These are phyloP conservation scores for Nakazawaea populi DNA, from an alignment of 805 yeast genomes.

Conservation along the genomic window DNA sequence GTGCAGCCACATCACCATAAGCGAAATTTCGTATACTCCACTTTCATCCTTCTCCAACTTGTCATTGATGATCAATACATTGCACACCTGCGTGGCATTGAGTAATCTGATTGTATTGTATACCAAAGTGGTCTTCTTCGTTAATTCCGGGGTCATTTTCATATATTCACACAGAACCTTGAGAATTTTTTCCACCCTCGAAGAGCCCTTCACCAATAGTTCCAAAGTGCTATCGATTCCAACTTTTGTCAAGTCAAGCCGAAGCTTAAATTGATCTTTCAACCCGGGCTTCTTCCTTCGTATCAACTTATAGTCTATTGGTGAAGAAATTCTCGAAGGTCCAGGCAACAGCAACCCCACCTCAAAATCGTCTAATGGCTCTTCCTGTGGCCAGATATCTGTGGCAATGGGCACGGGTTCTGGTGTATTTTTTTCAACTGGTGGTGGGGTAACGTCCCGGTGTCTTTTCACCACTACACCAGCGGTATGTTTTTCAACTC, in stretches of 20 bases:
- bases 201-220: conserved; percentile 1
- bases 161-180: not conserved
- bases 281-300: not conserved
- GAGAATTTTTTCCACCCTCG: conserved; percentile 1
- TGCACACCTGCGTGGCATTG: conserved; percentile 1
- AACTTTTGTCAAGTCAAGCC: not conserved
- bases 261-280: conserved; percentile 8
- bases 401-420: not conserved
- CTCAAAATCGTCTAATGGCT: not conserved
- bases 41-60: not conserved
- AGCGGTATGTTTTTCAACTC: too few relatives aligned
- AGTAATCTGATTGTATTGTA: conserved; percentile 1
- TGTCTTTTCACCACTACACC: not conserved
- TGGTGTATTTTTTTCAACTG: not conserved
- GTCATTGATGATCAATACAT: not conserved
- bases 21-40: not conserved
- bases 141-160: not conserved
- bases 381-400: not conserved
- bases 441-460: conserved; percentile 8
- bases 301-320: not conserved
- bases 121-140: not conserved
- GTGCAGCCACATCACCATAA: not conserved
- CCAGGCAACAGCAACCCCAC: not conserved
- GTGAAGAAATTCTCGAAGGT: not conserved
- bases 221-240: not conserved